Evolutionary conservation across 805 yeast genomes (phyloP).

Genomic region (Yamadazyma ubonensis): DNA sequence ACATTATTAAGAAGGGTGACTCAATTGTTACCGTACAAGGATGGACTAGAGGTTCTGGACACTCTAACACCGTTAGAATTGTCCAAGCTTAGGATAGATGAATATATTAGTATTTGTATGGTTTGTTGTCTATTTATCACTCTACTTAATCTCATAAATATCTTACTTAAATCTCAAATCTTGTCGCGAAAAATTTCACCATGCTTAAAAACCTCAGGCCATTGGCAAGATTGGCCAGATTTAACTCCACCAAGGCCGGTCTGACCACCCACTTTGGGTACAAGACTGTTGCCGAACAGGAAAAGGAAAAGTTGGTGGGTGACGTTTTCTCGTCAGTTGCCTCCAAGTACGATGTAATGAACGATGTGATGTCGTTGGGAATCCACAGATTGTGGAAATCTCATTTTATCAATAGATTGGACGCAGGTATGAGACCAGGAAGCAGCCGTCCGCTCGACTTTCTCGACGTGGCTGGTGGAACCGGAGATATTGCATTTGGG

Average conservation of each 20-base stretch:
- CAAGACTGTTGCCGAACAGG: conserved; percentile 71
- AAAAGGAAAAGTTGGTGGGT: conserved; percentile 80
- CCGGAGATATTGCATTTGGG: conserved; percentile 98
- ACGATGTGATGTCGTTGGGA: conserved; percentile 96
- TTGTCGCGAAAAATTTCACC: background rate
- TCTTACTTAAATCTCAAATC: too few relatives aligned
- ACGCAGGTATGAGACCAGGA: conserved; percentile 92
- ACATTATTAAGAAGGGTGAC: conserved; percentile 85
- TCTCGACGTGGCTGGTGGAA: conserved; percentile 97
- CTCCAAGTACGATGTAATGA: conserved; percentile 91
- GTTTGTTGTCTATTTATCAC: background rate
- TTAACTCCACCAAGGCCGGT: conserved; percentile 4
- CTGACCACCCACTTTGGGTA: conserved; percentile 97
- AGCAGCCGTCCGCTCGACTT: conserved; percentile 74
- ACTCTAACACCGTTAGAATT: conserved; percentile 97
- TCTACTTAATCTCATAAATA: background rate
- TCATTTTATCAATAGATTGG: conserved; percentile 82
- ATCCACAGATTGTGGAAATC: conserved; percentile 93
- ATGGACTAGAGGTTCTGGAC: conserved; percentile 98
- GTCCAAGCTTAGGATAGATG: conserved; percentile 56
- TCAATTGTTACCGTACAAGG: conserved; percentile 95
- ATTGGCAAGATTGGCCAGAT: conserved; percentile 4
- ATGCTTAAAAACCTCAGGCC: conserved; percentile 5
- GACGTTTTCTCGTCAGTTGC: conserved; percentile 95
- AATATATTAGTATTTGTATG: background rate